Percentiles rank a stretch among this genome's conserved stretches.
Conservation (phyloP, 164 flowering plant species). For the Kalanchoe fedtschenkoi region DNA sequence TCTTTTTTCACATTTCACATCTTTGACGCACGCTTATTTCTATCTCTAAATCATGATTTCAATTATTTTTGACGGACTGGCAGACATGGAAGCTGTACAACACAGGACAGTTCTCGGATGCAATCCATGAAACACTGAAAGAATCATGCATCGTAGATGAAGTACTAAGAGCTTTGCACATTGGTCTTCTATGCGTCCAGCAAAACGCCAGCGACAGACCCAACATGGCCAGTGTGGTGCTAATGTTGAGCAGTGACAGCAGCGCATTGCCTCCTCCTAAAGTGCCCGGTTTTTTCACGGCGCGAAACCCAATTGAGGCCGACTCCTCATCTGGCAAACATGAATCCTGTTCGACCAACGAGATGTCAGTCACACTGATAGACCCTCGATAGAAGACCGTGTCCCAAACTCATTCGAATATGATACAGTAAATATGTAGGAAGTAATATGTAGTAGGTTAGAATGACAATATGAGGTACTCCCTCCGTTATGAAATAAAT, state of each 20-base stretch:
- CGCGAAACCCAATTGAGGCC: neutral
- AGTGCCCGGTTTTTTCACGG: constrained; percentile 19
- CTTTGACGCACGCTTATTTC: neutral
- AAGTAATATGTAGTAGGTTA: no score
- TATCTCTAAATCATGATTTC: neutral
- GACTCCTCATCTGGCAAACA: constrained; percentile 10
- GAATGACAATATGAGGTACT: no score
- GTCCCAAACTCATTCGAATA: no score
- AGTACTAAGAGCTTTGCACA: constrained; percentile 12
- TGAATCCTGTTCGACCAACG: neutral
- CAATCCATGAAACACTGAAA: constrained; percentile 7
- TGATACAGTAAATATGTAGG: no score
- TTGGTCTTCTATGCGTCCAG: constrained; percentile 24
- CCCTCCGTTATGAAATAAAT: no score
- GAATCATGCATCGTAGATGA: constrained; percentile 5
- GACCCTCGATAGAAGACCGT: constrained; percentile 6
- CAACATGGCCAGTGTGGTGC: constrained; percentile 17
- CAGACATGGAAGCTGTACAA: constrained; percentile 23
- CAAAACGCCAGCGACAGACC: constrained; percentile 20
- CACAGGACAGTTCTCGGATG: constrained; percentile 13
- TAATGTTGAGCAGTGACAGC: constrained; percentile 22
- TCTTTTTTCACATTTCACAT: neutral
- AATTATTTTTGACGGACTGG: neutral
- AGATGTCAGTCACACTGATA: constrained; percentile 6
- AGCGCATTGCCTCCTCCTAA: constrained; percentile 18